Evolutionary conservation across 2,329 filamentous ascomycete genomes (phyloP).

Genomic region (Hypoxylon sp.): DNA sequence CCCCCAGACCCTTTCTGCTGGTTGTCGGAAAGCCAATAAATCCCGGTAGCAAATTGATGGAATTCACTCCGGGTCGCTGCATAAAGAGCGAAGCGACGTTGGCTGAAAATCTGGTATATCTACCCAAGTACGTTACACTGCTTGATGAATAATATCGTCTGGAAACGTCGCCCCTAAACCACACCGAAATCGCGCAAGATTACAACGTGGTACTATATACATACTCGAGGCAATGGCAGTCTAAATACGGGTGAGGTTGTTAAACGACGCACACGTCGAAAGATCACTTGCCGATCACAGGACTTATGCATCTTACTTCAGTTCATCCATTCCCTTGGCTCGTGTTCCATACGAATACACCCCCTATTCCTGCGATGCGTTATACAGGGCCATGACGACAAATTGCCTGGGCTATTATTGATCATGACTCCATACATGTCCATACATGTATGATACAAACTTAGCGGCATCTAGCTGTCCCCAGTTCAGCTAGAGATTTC

Average conservation of each 20-base stretch:
- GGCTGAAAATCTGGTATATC: conserved; percentile 33
- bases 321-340: conserved; percentile 12
- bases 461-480: not conserved
- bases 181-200: conserved; percentile 39
- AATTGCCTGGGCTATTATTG: not conserved
- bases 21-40: conserved; percentile 21
- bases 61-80: conserved; percentile 25
- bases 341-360: not conserved
- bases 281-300: conserved; percentile 11
- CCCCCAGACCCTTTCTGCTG: conserved; percentile 23
- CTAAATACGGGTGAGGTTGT: conserved; percentile 23
- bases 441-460: not conserved
- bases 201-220: conserved; percentile 15
- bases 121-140: conserved; percentile 29
- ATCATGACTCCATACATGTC: conserved; percentile 2
- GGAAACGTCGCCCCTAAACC: conserved; percentile 26
- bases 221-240: conserved; percentile 4
- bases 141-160: conserved; percentile 31
- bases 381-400: conserved; percentile 1
- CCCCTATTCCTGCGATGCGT: conserved; percentile 1
- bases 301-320: conserved; percentile 15
- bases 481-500: conserved; percentile 8
- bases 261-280: conserved; percentile 14
- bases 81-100: conserved; percentile 27
- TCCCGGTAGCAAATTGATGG: conserved; percentile 40